Percentiles rank a stretch among this genome's conserved stretches.
phyloP scores from a whole-genome alignment of 2,329 filamentous ascomycete genomes.

The Tolypocladium guangdongense region DNA sequence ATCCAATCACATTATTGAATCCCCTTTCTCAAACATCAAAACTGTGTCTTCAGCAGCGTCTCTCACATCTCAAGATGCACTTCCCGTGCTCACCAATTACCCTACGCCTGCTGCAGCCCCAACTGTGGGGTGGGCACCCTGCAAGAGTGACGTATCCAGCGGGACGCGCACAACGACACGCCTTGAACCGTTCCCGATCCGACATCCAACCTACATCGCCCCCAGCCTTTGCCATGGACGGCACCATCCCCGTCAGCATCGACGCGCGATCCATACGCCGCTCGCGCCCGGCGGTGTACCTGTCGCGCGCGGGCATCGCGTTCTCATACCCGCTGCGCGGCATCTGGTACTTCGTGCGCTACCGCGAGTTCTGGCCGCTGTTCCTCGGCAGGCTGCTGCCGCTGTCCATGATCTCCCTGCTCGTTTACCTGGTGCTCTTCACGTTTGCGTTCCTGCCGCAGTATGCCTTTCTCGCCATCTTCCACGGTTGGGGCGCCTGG shows the following conservation, averaged over 20 bases:
- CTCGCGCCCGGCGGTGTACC: constrained; percentile 27
- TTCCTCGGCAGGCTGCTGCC: constrained; percentile 70
- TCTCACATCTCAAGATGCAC: neutral
- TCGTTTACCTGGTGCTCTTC: constrained; percentile 80
- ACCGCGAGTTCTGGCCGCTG: constrained; percentile 73
- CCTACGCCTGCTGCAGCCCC: neutral
- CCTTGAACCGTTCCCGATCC: neutral
- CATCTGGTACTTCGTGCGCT: constrained; percentile 68
- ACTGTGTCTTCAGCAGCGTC: neutral
- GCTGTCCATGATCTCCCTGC: constrained; percentile 66
- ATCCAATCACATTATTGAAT: too few species aligned
- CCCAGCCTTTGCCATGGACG: constrained; percentile 1
- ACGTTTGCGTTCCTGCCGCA: constrained; percentile 82
- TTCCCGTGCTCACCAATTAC: neutral
- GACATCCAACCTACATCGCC: neutral
- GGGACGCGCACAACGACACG: neutral
- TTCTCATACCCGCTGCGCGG: constrained; percentile 55
- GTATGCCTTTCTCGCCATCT: constrained; percentile 78
- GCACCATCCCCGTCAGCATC: constrained; percentile 4
- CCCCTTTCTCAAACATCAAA: neutral
- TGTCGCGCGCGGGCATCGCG: constrained; percentile 32
- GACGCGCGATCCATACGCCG: constrained; percentile 1
- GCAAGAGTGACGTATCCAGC: neutral
- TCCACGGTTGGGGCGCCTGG: constrained; percentile 83
- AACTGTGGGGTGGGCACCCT: too few species aligned